Conservation (phyloP, 2,329 filamentous ascomycete species). For the Aureobasidium sp. region DNA sequence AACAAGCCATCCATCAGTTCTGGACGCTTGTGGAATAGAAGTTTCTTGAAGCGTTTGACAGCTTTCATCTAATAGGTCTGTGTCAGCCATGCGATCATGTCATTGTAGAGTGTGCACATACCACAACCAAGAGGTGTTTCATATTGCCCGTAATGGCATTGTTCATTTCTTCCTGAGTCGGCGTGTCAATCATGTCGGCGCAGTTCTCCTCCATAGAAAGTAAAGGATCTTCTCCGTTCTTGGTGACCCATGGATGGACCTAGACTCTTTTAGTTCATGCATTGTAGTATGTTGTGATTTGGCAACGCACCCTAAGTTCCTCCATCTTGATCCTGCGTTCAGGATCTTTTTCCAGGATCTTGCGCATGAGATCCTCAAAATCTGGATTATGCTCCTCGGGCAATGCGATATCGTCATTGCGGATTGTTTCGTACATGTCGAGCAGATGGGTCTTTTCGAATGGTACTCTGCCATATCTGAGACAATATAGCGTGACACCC, state of each 20-base stretch:
- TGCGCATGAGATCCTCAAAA: constrained; percentile 66
- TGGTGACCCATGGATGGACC: constrained; percentile 92
- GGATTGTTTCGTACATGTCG: constrained; percentile 85
- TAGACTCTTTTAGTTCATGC: constrained; percentile 31
- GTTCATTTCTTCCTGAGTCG: constrained; percentile 84
- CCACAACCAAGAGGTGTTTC: constrained; percentile 74
- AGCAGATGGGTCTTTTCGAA: constrained; percentile 73
- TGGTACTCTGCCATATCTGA: constrained; percentile 80
- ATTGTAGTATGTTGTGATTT: background rate
- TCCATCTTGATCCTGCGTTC: constrained; percentile 73
- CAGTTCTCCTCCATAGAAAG: constrained; percentile 82
- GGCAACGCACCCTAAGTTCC: constrained; percentile 63
- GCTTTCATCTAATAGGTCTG: constrained; percentile 63
- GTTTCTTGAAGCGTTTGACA: constrained; percentile 75
- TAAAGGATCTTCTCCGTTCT: constrained; percentile 65
- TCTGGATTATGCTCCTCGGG: constrained; percentile 55
- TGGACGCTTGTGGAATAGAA: constrained; percentile 52
- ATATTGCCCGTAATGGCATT: constrained; percentile 87
- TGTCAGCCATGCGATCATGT: background rate
- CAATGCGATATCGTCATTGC: constrained; percentile 57
- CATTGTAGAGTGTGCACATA: constrained; percentile 30
- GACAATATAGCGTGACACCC: constrained; percentile 89
- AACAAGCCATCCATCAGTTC: constrained; percentile 51
- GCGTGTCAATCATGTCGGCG: constrained; percentile 66
- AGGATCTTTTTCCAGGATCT: constrained; percentile 77